phyloP scores from a whole-genome alignment of 2,329 filamentous ascomycete genomes.

The Sclerotinia nivalis region DNA sequence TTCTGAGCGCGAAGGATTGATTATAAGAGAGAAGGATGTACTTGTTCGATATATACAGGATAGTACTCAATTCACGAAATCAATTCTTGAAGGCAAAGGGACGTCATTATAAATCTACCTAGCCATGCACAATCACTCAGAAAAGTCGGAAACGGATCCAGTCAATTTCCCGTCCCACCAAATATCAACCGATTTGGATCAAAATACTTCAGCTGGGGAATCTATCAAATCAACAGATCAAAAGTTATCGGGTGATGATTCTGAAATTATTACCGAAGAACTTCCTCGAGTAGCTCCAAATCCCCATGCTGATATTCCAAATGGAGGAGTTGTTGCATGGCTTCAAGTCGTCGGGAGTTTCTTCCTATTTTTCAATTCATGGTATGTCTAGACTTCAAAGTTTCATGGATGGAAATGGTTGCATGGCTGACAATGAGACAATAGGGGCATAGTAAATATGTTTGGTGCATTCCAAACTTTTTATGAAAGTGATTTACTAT shows the following conservation, averaged over 20 bases:
- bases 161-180: background rate
- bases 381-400: constrained; percentile 36
- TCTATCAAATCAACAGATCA: background rate
- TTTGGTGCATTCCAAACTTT: constrained; percentile 58
- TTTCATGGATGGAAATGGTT: too few species aligned
- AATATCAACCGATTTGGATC: constrained; percentile 1
- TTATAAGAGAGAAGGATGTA: background rate
- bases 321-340: constrained; percentile 58
- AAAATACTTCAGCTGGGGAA: background rate
- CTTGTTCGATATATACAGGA: background rate
- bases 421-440: background rate
- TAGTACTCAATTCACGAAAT: background rate
- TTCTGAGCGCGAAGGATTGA: background rate
- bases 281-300: background rate
- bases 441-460: constrained; percentile 46
- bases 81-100: background rate
- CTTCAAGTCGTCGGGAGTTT: constrained; percentile 53
- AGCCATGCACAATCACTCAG: background rate
- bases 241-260: background rate
- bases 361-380: constrained; percentile 57
- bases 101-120: background rate
- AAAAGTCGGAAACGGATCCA: background rate
- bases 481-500: constrained; percentile 47
- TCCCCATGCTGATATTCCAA: constrained; percentile 28
- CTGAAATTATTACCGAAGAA: constrained; percentile 12